phyloP scores from a whole-genome alignment of 768 basidiomycete genomes.

The Tricholoma bakamatsutake region DNA sequence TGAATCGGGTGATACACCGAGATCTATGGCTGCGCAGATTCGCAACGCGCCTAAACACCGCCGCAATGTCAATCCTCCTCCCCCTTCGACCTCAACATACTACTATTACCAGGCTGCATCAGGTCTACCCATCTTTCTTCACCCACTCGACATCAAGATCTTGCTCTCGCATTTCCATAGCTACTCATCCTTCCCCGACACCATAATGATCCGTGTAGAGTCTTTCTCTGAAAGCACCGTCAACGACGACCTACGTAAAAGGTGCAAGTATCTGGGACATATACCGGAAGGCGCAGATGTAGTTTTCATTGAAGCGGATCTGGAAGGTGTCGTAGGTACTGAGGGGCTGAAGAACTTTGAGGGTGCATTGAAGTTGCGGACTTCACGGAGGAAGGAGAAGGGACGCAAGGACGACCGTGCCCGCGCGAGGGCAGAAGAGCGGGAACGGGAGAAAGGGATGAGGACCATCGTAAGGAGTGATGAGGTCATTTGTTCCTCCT shows the following conservation, averaged over 20 bases:
- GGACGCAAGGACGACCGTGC: slow-evolving; percentile 85
- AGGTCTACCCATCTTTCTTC: slow-evolving; percentile 87
- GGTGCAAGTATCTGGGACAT: slow-evolving; percentile 94
- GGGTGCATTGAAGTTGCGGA: slow-evolving; percentile 69
- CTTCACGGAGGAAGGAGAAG: slow-evolving; percentile 72
- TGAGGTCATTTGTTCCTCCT: slow-evolving; percentile 10
- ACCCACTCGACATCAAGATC: slow-evolving; percentile 94
- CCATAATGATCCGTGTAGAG: slow-evolving; percentile 76
- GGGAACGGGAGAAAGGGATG: slow-evolving; percentile 56
- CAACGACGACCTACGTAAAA: slow-evolving; percentile 89
- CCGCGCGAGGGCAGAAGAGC: slow-evolving; percentile 69
- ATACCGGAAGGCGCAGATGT: slow-evolving; percentile 90
- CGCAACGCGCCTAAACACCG: slow-evolving; percentile 53
- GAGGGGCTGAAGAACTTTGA: slow-evolving; percentile 82
- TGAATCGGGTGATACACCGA: background rate
- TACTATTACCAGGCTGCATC: slow-evolving; percentile 95
- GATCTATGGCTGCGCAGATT: slow-evolving; percentile 16
- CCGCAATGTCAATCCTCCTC: slow-evolving; percentile 79
- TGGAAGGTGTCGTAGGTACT: slow-evolving; percentile 68
- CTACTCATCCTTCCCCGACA: slow-evolving; percentile 81
- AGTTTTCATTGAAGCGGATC: slow-evolving; percentile 86
- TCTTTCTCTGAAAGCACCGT: slow-evolving; percentile 71
- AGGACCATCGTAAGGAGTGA: slow-evolving; percentile 16
- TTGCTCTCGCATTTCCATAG: slow-evolving; percentile 76
- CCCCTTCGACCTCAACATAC: slow-evolving; percentile 84